Evolutionary conservation across 352 stramenopile species (phyloP), one percentile per base, ranked within the genome.

Genomic region (Salisapilia sapeloensis): DNA sequence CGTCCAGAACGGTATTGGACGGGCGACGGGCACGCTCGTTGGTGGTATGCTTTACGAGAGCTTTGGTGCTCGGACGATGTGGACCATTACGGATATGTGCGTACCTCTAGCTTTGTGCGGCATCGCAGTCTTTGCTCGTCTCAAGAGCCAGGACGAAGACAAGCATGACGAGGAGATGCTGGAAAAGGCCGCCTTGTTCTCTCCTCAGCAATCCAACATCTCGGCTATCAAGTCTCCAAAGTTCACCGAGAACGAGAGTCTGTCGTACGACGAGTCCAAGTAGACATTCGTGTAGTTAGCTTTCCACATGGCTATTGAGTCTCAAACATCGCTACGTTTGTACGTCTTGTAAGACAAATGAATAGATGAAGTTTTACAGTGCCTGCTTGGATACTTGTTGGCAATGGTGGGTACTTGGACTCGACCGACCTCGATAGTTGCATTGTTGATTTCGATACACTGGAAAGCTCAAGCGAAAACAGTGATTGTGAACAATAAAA

Each of bases 31-130:
- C 10, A 84, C 69, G 31, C 50, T 87, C 15, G 51, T 84, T 10
- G 67, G 72, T 10, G 72, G 72, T 25, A 81, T 64, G 48, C 64
- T 87, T 16, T 87, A 84, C 53, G 48, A 87, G 32, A 36, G 63
- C 47, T 80, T 70, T 36, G 66, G 60, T 9, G 58, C 65, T 1
- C 49, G 44, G 19, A 60, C 39, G 2, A 81, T 87, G 65, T 87
- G 72, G 69, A 36, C 72, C 13, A 45, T 74, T 21, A 64, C 67
- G 2, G 62, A 79, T 29, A 33, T 80, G 4, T 65, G 65, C 13
- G 72, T 84, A 28, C 72, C 72, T 1, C 49, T 84, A 11, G 57
- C 65, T 17, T 48, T 82, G 8, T 6, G 75, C 2, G 60, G 57
- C 10, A 36, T 87, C 4, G 44, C 40, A 3, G 29, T 58, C 14